A percentile compares a stretch with the other conserved stretches of the same genome.
These are phyloP conservation scores for Thuidium tamariscinum DNA, from an alignment of 225 moss, liverwort and hornwort genomes.

Conservation along the genomic window DNA sequence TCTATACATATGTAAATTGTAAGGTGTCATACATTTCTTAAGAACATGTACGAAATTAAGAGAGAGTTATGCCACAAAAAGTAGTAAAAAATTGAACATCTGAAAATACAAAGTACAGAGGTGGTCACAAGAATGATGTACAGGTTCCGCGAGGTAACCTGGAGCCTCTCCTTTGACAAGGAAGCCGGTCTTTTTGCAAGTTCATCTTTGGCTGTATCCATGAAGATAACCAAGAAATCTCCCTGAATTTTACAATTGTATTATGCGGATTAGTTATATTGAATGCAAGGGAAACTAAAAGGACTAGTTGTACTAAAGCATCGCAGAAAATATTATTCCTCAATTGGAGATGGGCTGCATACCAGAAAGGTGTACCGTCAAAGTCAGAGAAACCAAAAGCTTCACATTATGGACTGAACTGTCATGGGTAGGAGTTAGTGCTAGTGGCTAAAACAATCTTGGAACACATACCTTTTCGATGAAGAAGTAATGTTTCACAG, in stretches of 20 bases:
- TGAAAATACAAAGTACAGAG: neutral
- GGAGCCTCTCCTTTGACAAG: slow-evolving; percentile 71
- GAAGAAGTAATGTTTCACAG: slow-evolving; percentile 93
- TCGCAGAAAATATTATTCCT: neutral
- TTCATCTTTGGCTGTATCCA: slow-evolving; percentile 96
- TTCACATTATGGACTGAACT: neutral
- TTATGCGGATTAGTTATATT: neutral
- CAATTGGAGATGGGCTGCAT: neutral
- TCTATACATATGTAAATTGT: neutral
- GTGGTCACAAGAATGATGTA: neutral
- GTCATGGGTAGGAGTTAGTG: neutral
- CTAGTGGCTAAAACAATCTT: neutral
- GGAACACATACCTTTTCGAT: slow-evolving; percentile 60
- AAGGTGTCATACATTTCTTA: neutral
- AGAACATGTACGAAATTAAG: neutral
- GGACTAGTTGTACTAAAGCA: neutral
- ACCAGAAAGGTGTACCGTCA: neutral
- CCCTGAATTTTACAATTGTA: slow-evolving; percentile 36
- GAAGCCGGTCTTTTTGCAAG: slow-evolving; percentile 68
- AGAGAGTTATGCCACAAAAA: neutral
- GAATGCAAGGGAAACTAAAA: neutral
- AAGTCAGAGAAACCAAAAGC: neutral
- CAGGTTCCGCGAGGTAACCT: slow-evolving; percentile 13
- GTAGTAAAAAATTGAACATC: neutral
- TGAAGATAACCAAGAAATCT: slow-evolving; percentile 92